phyloP scores from a whole-genome alignment of 169 alveolate species.

The Eimeria necatrix region DNA sequence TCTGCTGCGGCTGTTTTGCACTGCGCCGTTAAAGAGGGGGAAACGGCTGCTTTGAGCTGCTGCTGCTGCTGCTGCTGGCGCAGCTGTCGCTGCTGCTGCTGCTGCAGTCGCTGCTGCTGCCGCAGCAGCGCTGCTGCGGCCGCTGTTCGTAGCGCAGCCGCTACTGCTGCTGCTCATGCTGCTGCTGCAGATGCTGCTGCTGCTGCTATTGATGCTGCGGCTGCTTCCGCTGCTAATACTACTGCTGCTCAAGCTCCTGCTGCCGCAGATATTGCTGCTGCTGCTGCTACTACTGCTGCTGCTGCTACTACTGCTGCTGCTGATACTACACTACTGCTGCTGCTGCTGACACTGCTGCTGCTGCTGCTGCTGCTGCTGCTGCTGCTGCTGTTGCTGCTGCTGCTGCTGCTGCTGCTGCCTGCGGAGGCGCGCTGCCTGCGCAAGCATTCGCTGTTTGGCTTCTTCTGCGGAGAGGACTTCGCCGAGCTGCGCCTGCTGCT shows the following conservation, averaged over 20 bases:
- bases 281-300: neutral
- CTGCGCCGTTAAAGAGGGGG: too few relatives aligned
- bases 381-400: conserved; percentile 12
- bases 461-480: neutral
- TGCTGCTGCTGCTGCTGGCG: neutral
- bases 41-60: neutral
- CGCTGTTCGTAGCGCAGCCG: neutral
- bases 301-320: neutral
- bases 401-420: neutral
- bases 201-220: too few relatives aligned
- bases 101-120: neutral
- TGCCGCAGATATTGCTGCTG: too few relatives aligned
- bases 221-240: too few relatives aligned
- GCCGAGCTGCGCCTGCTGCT: neutral
- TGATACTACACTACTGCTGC: neutral
- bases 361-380: neutral
- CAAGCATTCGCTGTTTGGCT: neutral
- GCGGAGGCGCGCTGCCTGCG: neutral
- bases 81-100: neutral
- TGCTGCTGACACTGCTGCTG: neutral
- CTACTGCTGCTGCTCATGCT: neutral
- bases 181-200: too few relatives aligned
- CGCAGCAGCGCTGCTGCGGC: neutral
- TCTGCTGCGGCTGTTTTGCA: too few relatives aligned
- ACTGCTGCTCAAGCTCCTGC: too few relatives aligned